These are phyloP conservation scores for Lippia alba DNA, from an alignment of 305 asterid species.

Conservation along the genomic window DNA sequence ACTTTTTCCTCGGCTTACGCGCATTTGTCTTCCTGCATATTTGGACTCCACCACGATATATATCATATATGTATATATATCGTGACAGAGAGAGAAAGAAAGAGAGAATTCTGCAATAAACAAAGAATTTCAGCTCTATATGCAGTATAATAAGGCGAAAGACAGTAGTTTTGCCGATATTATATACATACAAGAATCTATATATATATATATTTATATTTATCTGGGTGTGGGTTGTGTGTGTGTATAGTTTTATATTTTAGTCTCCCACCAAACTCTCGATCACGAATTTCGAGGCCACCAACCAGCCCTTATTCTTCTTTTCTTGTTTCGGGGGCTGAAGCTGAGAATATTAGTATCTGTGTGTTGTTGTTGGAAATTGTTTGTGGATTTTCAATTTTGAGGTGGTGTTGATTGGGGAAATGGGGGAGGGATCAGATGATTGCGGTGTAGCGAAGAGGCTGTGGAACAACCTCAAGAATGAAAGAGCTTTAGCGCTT, in stretches of 20 bases:
- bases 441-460: constrained; percentile 59
- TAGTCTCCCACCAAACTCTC: constrained; percentile 34
- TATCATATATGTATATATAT: not conserved
- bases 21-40: constrained; percentile 25
- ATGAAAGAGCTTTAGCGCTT: constrained; percentile 59
- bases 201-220: too few species aligned
- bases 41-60: constrained; percentile 17
- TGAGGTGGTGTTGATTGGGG: constrained; percentile 4
- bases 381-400: constrained; percentile 31
- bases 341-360: too few species aligned
- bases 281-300: constrained; percentile 38
- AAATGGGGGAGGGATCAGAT: constrained; percentile 45
- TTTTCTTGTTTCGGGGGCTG: not conserved
- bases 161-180: constrained; percentile 10
- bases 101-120: not conserved
- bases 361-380: not conserved
- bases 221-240: not conserved
- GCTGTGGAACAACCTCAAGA: constrained; percentile 62
- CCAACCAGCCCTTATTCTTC: constrained; percentile 29
- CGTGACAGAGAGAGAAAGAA: too few species aligned
- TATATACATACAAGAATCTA: not conserved
- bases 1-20: constrained; percentile 32
- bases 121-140: constrained; percentile 6
- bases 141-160: not conserved
- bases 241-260: not conserved